Evolutionary conservation across 495 filamentous ascomycete species (phyloP).

Genomic region (Podospora tetraspora): DNA sequence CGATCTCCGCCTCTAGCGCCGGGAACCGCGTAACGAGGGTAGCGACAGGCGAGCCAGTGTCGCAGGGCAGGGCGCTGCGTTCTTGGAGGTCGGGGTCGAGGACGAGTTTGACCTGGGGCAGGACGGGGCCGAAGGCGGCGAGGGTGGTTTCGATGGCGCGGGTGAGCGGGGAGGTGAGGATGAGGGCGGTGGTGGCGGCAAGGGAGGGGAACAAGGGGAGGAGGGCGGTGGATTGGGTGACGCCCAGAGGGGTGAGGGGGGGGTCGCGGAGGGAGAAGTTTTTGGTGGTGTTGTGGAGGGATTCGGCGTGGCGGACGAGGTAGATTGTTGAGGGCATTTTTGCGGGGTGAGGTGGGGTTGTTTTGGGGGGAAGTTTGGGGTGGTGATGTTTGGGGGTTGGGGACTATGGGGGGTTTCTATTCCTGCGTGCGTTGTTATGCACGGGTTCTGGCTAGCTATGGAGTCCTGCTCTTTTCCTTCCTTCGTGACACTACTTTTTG

Average conservation of each 20-base stretch:
- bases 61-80: constrained; percentile 35
- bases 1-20: not conserved
- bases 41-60: constrained; percentile 28
- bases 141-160: constrained; percentile 26
- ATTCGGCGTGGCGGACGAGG: constrained; percentile 30
- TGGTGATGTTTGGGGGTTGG: not conserved
- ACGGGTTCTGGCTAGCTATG: not conserved
- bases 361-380: too few relatives aligned
- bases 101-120: constrained; percentile 11
- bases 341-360: too few relatives aligned
- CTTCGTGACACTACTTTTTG: not conserved
- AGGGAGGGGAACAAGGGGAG: constrained; percentile 13
- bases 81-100: constrained; percentile 32
- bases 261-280: constrained; percentile 29
- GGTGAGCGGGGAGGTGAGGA: constrained; percentile 25
- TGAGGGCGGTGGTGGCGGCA: constrained; percentile 9
- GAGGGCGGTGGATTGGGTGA: constrained; percentile 18
- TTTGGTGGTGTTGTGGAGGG: constrained; percentile 29
- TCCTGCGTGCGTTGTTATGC: not conserved
- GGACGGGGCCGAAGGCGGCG: constrained; percentile 10
- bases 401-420: not conserved
- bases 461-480: not conserved
- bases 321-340: constrained; percentile 19
- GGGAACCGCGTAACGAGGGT: constrained; percentile 19
- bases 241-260: constrained; percentile 19